phyloP scores from a whole-genome alignment of 2,329 filamentous ascomycete genomes.

The Ascochyta fabae region DNA sequence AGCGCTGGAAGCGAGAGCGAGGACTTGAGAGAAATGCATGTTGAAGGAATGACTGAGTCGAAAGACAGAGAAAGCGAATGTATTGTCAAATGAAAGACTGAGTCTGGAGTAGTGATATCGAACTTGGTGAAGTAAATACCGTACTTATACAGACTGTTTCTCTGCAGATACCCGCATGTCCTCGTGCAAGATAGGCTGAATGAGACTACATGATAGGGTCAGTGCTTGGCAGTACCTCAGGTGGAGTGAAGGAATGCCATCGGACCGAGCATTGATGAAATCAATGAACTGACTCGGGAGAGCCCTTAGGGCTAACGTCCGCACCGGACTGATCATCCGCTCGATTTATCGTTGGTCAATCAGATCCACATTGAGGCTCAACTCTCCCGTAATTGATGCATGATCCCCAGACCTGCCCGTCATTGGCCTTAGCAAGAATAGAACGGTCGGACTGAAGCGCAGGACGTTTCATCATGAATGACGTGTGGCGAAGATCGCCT shows the following conservation, averaged over 20 bases:
- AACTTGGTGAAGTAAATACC: not conserved
- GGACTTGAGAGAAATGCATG: conserved; percentile 29
- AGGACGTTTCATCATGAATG: conserved; percentile 6
- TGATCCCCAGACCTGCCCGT: not conserved
- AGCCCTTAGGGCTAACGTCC: not conserved
- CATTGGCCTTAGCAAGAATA: conserved; percentile 3
- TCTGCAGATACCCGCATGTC: not conserved
- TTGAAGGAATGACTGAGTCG: conserved; percentile 11
- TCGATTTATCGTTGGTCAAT: not conserved
- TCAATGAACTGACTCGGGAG: not conserved
- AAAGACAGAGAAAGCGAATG: conserved; percentile 3
- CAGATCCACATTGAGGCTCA: not conserved
- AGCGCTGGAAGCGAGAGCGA: conserved; percentile 24
- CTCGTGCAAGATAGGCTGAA: not conserved
- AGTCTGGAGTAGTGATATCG: not conserved
- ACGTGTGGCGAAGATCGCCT: not conserved
- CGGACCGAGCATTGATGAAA: conserved; percentile 11
- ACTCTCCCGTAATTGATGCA: not conserved
- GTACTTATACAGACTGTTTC: conserved; percentile 11
- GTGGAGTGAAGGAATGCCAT: conserved; percentile 8
- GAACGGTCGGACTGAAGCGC: conserved; percentile 6
- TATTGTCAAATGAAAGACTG: not conserved
- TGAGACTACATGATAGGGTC: not conserved
- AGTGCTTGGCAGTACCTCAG: conserved; percentile 14
- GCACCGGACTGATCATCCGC: not conserved